Conservation (phyloP, 306 rosid genomes). For the Prunus armeniaca region DNA sequence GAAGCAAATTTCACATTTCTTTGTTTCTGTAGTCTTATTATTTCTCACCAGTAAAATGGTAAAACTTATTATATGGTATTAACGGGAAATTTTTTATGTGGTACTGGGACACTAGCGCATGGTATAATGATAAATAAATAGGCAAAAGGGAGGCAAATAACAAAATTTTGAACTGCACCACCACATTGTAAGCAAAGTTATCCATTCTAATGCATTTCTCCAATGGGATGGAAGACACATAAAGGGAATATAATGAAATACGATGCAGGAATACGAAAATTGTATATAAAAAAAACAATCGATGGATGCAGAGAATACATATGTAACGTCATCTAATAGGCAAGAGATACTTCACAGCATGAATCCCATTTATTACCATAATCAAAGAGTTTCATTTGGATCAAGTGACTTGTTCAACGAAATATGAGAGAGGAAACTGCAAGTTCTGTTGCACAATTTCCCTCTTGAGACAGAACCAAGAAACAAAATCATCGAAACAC, state of each 20-base stretch:
- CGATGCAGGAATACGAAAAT: not conserved
- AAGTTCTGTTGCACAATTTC: constrained; percentile 26
- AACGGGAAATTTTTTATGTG: too few relatives aligned
- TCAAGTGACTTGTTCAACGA: constrained; percentile 23
- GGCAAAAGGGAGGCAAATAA: not conserved
- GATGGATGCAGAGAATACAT: not conserved
- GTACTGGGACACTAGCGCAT: too few relatives aligned
- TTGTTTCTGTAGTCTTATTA: too few relatives aligned
- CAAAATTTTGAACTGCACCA: not conserved
- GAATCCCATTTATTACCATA: constrained; percentile 42
- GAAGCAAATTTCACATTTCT: too few relatives aligned
- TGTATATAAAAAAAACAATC: not conserved
- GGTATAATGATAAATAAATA: too few relatives aligned
- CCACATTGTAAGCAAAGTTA: not conserved
- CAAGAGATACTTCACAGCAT: not conserved
- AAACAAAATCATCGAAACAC: constrained; percentile 23
- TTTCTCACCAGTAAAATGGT: too few relatives aligned
- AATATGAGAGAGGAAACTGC: constrained; percentile 26
- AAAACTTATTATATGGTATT: too few relatives aligned
- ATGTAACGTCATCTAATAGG: not conserved
- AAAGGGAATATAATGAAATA: not conserved
- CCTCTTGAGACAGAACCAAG: constrained; percentile 23
- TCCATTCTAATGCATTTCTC: not conserved
- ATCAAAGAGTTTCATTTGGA: constrained; percentile 25
- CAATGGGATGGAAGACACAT: not conserved